Conservation (phyloP, 331 rosid genomes). For the Pyrus hybrid region DNA sequence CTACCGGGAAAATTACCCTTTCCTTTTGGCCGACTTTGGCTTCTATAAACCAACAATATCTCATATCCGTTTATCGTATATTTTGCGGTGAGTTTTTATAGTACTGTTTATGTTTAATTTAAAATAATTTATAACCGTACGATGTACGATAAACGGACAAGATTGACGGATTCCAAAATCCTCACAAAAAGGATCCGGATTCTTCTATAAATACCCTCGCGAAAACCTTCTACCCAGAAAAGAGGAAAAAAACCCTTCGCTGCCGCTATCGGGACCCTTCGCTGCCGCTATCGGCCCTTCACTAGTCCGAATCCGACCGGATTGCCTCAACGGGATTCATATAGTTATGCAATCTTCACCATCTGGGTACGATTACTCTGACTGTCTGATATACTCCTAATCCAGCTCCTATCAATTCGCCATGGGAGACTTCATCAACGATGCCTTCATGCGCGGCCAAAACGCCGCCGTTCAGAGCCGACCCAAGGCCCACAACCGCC, state of each 20-base stretch:
- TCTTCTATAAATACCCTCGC: not conserved
- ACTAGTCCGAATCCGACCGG: slow-evolving; percentile 2
- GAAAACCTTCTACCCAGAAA: not conserved
- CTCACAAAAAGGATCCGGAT: too few relatives aligned
- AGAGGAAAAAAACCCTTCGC: not conserved
- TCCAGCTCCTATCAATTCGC: slow-evolving; percentile 14
- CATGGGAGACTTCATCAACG: slow-evolving; percentile 57
- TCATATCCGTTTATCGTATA: fast-evolving
- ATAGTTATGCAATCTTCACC: not conserved
- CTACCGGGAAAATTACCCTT: not conserved
- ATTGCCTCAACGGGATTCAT: slow-evolving; percentile 11
- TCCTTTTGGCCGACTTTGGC: not conserved
- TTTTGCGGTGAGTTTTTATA: fast-evolving
- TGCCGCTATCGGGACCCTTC: slow-evolving; percentile 6
- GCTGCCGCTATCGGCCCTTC: slow-evolving; percentile 6
- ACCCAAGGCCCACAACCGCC: slow-evolving; percentile 89
- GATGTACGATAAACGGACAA: too few relatives aligned
- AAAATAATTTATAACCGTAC: too few relatives aligned
- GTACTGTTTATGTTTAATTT: too few relatives aligned
- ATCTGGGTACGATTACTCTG: not conserved
- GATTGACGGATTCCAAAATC: too few relatives aligned
- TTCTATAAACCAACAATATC: not conserved
- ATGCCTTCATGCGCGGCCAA: slow-evolving; percentile 83
- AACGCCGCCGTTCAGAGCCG: slow-evolving; percentile 99
- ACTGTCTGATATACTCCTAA: not conserved